Evolutionary conservation across 805 yeast species (phyloP), one percentile per base, ranked within the genome.

Genomic region (Candida chauliodis): DNA sequence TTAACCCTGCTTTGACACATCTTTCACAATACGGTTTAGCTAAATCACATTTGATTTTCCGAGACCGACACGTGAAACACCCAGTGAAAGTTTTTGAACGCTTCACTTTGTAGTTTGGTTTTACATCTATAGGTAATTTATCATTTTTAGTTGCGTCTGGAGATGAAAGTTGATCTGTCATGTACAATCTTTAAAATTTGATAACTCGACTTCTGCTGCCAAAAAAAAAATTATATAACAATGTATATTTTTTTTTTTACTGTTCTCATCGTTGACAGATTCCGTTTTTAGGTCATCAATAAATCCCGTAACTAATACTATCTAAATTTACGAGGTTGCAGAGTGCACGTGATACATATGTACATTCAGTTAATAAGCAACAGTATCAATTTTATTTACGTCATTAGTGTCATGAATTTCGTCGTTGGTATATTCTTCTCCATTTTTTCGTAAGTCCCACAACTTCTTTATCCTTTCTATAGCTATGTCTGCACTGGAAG

Each of bases 1-100:
- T 63, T 19, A 84, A 55, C 0, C 82, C 79, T 0, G 86, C 73
- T 50, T 78, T 80, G 28, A 66, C 66, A 57, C 96, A 89, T 41
- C 84, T 71, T n/a, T 59, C 54, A 59, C 96, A 89, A 10, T 62
- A 55, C 0, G 96, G 96, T 46, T 71, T 73, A 11, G 70, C 65
- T 40, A 84, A 64, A 55, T 87, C 95, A 58, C 96, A 89, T 41
- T 84, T 79, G 34, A 88, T 81, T 57, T 87, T 84, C 31, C 96
- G 60, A 11, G 81, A 66, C 30, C 96, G 71, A 52, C 96, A 88
- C 0, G 95, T 85, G 68, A 86, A 86, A 55, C 96, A 89, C 1
- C 96, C 96, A 0, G 85, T 79, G 53, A 86, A 88, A 0, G 93
- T 80, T 54, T 88, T 89, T 31, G 69, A 56, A 36, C 61, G 34